Evolutionary conservation across 371 early-diverging fungal genomes (phyloP).

Genomic region (Mucor saturninus): DNA sequence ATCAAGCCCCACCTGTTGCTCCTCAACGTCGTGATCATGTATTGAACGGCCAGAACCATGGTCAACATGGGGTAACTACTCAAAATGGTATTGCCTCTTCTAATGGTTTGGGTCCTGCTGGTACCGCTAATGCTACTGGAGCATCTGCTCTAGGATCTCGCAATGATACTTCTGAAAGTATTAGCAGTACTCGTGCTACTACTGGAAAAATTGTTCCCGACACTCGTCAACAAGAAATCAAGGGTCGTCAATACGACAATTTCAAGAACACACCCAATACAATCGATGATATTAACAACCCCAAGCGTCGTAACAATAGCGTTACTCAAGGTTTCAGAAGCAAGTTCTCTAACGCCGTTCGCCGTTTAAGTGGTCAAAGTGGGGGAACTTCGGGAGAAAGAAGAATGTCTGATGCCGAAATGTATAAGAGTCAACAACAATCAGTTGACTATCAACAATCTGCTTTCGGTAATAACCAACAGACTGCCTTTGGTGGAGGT

Average conservation of each 20-base stretch:
- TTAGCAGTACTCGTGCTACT: constrained; percentile 28
- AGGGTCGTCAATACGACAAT: constrained; percentile 1
- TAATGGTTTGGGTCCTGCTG: constrained; percentile 1
- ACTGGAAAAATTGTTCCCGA: constrained; percentile 13
- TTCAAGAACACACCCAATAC: not conserved
- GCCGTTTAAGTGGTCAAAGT: constrained; percentile 9
- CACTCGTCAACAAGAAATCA: constrained; percentile 12
- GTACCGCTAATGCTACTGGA: constrained; percentile 9
- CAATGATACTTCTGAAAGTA: constrained; percentile 9
- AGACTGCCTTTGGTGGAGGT: not conserved
- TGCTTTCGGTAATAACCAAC: not conserved
- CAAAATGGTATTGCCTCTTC: not conserved
- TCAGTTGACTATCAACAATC: not conserved
- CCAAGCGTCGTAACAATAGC: not conserved
- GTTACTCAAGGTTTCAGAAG: constrained; percentile 1
- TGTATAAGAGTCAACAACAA: constrained; percentile 12
- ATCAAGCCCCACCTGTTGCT: not conserved
- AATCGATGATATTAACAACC: not conserved
- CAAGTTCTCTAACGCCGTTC: constrained; percentile 11
- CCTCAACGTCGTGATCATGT: not conserved
- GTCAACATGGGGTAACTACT: not conserved
- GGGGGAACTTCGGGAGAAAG: not conserved
- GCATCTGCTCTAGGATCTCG: not conserved
- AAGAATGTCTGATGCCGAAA: constrained; percentile 20
- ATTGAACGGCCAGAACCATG: too few relatives aligned